Percentiles rank a stretch among this genome's conserved stretches.
Conservation (phyloP, 2,329 filamentous ascomycete species). For the Coniochaeta pulveracea region DNA sequence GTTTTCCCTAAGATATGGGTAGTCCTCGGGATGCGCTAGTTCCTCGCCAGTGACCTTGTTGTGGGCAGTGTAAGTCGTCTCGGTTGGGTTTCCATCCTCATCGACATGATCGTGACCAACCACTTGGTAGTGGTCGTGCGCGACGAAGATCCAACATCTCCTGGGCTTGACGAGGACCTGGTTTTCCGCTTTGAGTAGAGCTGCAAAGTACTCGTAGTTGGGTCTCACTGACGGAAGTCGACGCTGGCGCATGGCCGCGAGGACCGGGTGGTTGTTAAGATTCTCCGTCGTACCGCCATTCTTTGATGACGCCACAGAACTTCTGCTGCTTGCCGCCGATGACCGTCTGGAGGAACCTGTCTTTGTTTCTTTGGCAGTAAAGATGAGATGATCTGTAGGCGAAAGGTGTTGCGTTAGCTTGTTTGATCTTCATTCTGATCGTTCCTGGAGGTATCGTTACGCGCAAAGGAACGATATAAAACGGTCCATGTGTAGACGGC, state of each 20-base stretch:
- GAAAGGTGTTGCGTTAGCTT: too few species aligned
- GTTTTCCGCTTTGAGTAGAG: conserved; percentile 41
- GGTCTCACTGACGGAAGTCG: conserved; percentile 45
- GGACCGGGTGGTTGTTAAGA: conserved; percentile 44
- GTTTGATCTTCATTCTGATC: too few species aligned
- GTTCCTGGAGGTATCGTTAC: too few species aligned
- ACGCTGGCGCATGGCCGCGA: conserved; percentile 47
- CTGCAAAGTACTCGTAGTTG: conserved; percentile 51
- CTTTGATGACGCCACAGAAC: too few species aligned
- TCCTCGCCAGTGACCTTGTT: conserved; percentile 27
- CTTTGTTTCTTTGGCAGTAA: conserved; percentile 40
- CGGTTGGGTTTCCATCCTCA: conserved; percentile 19
- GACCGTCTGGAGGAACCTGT: too few species aligned
- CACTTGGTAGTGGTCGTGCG: conserved; percentile 36
- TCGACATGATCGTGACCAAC: conserved; percentile 20
- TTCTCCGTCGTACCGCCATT: conserved; percentile 33
- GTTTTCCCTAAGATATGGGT: conserved; percentile 45
- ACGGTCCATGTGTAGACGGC: too few species aligned
- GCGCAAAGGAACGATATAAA: too few species aligned
- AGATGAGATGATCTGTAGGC: conserved; percentile 45
- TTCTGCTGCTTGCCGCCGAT: too few species aligned
- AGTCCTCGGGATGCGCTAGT: conserved; percentile 30
- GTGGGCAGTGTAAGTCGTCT: conserved; percentile 17
- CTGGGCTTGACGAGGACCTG: conserved; percentile 43
- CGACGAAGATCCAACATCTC: conserved; percentile 49